Conservation (phyloP, 192 early-diverging fungal genomes). For the Mortierella hygrophila region DNA sequence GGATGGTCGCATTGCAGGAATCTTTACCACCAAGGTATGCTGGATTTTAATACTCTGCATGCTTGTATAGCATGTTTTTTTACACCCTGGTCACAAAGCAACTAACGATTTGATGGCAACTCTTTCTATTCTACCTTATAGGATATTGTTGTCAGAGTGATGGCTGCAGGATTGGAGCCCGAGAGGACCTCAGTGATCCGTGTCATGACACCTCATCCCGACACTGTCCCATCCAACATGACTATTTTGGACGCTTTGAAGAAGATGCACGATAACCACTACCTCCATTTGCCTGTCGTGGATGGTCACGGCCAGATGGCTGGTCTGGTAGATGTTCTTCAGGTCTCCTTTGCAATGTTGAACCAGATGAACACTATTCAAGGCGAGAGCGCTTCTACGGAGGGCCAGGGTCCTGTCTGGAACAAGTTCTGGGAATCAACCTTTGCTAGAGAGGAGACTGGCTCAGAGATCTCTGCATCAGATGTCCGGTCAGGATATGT, state of each 20-base stretch:
- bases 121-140: slow-evolving; percentile 63
- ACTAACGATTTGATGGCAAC: background rate
- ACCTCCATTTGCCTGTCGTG: slow-evolving; percentile 82
- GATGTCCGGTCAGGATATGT: slow-evolving; percentile 33
- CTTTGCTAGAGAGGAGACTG: slow-evolving; percentile 54
- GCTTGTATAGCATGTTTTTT: background rate
- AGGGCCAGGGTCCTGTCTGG: slow-evolving; percentile 57
- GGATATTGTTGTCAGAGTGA: slow-evolving; percentile 87
- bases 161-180: slow-evolving; percentile 87
- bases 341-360: slow-evolving; percentile 82
- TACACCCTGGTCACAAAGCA: background rate
- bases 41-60: too few relatives aligned
- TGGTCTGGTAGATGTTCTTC: slow-evolving; percentile 84
- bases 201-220: slow-evolving; percentile 94
- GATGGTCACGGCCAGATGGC: slow-evolving; percentile 73
- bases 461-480: slow-evolving; percentile 48
- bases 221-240: slow-evolving; percentile 74
- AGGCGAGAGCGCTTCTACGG: slow-evolving; percentile 22
- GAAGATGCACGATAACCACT: slow-evolving; percentile 82
- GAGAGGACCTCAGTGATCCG: slow-evolving; percentile 90
- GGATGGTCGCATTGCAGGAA: slow-evolving; percentile 78
- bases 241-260: slow-evolving; percentile 83
- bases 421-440: slow-evolving; percentile 60
- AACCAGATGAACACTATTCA: slow-evolving; percentile 77
- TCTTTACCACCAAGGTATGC: slow-evolving; percentile 66